These are phyloP conservation scores for Nematodospora anomalae DNA, from an alignment of 1,139 yeast genomes.

Conservation along the genomic window DNA sequence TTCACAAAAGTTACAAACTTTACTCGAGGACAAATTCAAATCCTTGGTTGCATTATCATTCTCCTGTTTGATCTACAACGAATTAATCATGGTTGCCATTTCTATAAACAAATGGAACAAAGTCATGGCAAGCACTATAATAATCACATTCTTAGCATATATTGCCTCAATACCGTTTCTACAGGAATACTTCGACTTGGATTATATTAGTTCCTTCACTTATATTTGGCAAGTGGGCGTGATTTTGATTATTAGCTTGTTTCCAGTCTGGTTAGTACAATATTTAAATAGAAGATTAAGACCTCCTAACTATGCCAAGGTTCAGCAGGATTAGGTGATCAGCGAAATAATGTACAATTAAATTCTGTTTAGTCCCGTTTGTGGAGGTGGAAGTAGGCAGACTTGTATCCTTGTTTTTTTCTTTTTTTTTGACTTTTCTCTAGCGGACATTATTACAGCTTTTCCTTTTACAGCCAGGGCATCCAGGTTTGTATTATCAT, in stretches of 20 bases:
- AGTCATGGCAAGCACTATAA: conserved; percentile 70
- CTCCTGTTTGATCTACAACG: conserved; percentile 78
- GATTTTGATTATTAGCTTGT: conserved; percentile 66
- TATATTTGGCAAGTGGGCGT: conserved; percentile 72
- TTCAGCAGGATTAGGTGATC: conserved; percentile 63
- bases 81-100: conserved; percentile 88
- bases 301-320: conserved; percentile 98
- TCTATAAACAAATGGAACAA: conserved; percentile 90
- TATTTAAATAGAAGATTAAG: conserved; percentile 70
- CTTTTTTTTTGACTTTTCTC: too few relatives aligned
- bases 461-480: too few relatives aligned
- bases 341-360: too few relatives aligned
- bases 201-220: conserved; percentile 54
- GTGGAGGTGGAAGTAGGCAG: too few relatives aligned
- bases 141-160: conserved; percentile 67
- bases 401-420: too few relatives aligned
- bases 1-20: conserved; percentile 72
- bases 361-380: too few relatives aligned
- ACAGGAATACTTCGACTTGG: conserved; percentile 77
- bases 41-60: conserved; percentile 84
- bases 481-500: too few relatives aligned
- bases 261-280: conserved; percentile 89
- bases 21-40: conserved; percentile 55
- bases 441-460: too few relatives aligned
- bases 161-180: conserved; percentile 79